phyloP scores from a whole-genome alignment of 352 stramenopile species.

The Globisporangium radiosum region DNA sequence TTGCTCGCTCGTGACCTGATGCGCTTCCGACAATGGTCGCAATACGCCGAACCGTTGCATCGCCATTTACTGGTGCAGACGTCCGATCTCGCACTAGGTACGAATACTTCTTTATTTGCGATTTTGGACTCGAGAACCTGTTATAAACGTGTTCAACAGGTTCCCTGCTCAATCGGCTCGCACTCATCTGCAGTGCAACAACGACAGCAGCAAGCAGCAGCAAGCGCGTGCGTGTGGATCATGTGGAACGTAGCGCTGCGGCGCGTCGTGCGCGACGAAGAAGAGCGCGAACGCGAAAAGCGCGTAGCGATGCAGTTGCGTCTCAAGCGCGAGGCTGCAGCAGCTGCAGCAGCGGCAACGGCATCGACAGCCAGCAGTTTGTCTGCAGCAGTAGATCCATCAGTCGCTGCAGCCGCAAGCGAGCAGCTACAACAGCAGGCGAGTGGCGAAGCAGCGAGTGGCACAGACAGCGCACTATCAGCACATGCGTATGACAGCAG shows the following conservation, averaged over 20 bases:
- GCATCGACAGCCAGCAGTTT: background rate
- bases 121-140: no score
- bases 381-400: no score
- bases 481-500: background rate
- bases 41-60: no score
- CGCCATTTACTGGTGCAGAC: background rate
- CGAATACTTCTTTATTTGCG: no score
- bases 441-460: background rate
- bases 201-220: no score
- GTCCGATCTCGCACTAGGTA: background rate
- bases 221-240: no score
- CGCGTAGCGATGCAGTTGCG: constrained; percentile 22
- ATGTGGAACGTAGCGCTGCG: constrained; percentile 24
- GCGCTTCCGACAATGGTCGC: no score
- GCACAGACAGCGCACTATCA: background rate
- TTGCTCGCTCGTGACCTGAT: no score
- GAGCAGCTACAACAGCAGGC: background rate
- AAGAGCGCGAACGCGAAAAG: constrained; percentile 27
- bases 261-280: constrained; percentile 26
- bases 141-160: no score
- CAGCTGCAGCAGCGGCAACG: background rate
- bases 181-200: no score
- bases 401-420: no score
- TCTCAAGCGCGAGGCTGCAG: constrained; percentile 17
- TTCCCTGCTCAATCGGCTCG: no score